These are phyloP conservation scores for Hibiscus mutabilis DNA, from an alignment of 345 rosid genomes.

Conservation along the genomic window DNA sequence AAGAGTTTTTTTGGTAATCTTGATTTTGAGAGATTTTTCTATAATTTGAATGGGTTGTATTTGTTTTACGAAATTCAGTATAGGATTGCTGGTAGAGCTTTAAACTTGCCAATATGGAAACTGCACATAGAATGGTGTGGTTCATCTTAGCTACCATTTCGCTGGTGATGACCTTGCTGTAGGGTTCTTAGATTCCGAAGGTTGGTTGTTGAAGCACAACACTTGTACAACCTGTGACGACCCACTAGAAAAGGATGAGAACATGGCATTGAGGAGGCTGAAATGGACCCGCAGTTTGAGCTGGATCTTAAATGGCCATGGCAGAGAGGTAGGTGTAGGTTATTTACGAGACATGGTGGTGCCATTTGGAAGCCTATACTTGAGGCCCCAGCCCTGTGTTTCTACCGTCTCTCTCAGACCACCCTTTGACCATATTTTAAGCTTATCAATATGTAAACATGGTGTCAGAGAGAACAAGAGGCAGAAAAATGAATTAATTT, in stretches of 20 bases:
- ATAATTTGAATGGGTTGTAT: too few species aligned
- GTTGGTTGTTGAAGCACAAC: background rate
- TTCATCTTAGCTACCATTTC: background rate
- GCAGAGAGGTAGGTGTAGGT: conserved; percentile 4
- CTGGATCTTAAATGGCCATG: background rate
- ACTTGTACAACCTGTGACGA: background rate
- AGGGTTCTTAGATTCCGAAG: background rate
- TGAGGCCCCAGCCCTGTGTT: background rate
- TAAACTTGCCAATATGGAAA: background rate
- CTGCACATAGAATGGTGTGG: background rate
- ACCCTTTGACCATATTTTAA: background rate
- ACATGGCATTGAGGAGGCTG: background rate
- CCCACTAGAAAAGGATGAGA: background rate
- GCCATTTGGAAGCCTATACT: background rate
- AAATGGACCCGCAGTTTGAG: background rate
- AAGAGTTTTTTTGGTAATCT: too few species aligned
- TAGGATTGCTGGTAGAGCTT: background rate
- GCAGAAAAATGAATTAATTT: too few species aligned
- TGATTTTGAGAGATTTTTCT: too few species aligned
- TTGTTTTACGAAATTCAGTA: too few species aligned
- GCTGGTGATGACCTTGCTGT: too few species aligned
- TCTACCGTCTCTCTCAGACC: background rate
- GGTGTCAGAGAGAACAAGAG: background rate
- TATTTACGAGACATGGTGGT: background rate
- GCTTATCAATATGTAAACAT: background rate